Base-by-base conservation (phyloP, 1,139 yeast genomes). In the Candida mesenterica region DNA sequence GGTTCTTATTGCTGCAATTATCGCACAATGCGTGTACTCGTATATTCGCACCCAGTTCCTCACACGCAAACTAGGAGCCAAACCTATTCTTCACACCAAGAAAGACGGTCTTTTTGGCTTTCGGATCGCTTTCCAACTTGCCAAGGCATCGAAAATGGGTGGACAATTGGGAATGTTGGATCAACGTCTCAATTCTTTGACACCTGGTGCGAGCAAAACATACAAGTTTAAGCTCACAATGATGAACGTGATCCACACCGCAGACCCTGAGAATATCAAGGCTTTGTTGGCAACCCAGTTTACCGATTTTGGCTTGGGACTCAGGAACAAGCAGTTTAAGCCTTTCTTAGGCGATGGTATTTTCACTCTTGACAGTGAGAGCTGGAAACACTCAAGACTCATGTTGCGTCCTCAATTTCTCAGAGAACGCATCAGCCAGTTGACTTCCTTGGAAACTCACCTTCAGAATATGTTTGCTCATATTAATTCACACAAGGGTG, bases 371-470 rank as follows among this genome's bases (percentile, higher is more conserved):
- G 77, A 74, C 39, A 78, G 77, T 8, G 65, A 59, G 26, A 77
- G 74, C 4, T 77, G 83, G 83, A 72, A 74, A 46, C 78, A 75
- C 49, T 68, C 79, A 15, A 59, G 83, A 33, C 71, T 78, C 2
- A 60, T 77, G 74, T 65, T 77, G 46, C 63, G 82, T 40, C 82
- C 83, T 1, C 81, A 75, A 53, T 77, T 77, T 54, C 65, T 75
- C 15, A 62, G 78, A 40, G 79, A 75, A 46, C 79, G 75, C 51
- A 68, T 77, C 30, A 66, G 73, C 9, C 79, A 74, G 44, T 68
- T 76, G 29, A 59, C 61, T 38, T 43, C 65, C 20, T 62, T 77
- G 44, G 79, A 74, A 46, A 66, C 65, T n/a, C 79, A 75, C 42
- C 45, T 73, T 12, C 65, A 63, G 46, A 53, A 48, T 4, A 53